Evolutionary conservation across 1,284 basidiomycete species (phyloP).

Genomic region (Moesziomyces antarcticus): DNA sequence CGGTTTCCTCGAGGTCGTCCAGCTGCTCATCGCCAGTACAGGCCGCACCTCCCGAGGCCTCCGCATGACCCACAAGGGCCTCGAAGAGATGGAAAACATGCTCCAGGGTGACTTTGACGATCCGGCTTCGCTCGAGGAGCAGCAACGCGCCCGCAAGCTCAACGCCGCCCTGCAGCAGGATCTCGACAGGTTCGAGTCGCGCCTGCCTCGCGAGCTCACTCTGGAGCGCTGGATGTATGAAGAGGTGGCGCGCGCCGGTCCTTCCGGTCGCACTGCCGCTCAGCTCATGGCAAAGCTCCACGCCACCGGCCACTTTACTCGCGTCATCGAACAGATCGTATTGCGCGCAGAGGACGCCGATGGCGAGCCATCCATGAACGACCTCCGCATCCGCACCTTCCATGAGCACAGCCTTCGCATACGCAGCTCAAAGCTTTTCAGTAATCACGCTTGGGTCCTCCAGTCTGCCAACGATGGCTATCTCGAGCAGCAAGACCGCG

Average conservation of each 20-base stretch:
- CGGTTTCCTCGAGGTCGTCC: constrained; percentile 41
- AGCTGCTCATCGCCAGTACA: constrained; percentile 15
- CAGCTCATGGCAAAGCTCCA: constrained; percentile 33
- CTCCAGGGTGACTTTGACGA: constrained; percentile 21
- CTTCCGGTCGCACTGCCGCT: constrained; percentile 21
- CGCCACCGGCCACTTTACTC: constrained; percentile 23
- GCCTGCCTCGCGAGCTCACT: constrained; percentile 39
- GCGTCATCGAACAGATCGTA: constrained; percentile 23
- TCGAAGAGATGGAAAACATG: constrained; percentile 32
- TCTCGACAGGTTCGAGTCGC: constrained; percentile 16
- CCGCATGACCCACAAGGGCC: constrained; percentile 34
- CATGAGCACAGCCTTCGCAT: constrained; percentile 41
- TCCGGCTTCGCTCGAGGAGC: constrained; percentile 18
- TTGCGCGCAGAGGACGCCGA: constrained; percentile 32
- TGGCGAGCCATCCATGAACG: constrained; percentile 33
- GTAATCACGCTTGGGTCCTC: constrained; percentile 45
- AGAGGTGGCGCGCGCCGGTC: constrained; percentile 27
- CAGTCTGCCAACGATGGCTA: constrained; percentile 44
- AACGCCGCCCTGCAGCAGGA: constrained; percentile 28
- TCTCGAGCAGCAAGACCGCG: constrained; percentile 23
- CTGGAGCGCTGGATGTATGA: constrained; percentile 39
- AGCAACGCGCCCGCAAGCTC: constrained; percentile 12
- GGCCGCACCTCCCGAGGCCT: constrained; percentile 22
- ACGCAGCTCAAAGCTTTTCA: constrained; percentile 36
- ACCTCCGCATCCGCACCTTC: constrained; percentile 29